Conservation (phyloP, 1,139 yeast species). For the Pichia norvegensis region DNA sequence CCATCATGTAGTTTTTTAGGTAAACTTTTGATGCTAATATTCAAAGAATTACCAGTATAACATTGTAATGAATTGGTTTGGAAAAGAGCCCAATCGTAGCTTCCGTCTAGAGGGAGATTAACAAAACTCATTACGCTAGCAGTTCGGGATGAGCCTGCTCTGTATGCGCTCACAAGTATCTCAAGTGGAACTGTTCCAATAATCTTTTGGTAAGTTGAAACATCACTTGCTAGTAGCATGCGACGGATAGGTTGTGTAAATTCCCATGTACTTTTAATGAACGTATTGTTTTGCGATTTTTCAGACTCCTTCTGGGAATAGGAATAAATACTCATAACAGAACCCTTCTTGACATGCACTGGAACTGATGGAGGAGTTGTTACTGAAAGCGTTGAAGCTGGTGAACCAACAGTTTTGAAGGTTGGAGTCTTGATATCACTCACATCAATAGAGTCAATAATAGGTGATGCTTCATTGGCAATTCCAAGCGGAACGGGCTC, state of each 20-base stretch:
- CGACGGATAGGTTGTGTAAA: slow-evolving; percentile 34
- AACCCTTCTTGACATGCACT: slow-evolving; percentile 38
- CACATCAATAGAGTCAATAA: neutral
- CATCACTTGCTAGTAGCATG: slow-evolving; percentile 36
- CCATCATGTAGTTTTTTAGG: slow-evolving; percentile 37
- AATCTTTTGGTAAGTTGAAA: slow-evolving; percentile 34
- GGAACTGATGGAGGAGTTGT: slow-evolving; percentile 55
- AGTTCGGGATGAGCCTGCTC: slow-evolving; percentile 2
- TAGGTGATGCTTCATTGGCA: slow-evolving; percentile 15
- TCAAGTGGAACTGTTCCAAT: slow-evolving; percentile 43
- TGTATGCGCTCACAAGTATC: slow-evolving; percentile 34
- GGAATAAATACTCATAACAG: slow-evolving; percentile 37
- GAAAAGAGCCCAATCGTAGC: slow-evolving; percentile 54
- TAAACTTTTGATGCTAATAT: slow-evolving; percentile 30
- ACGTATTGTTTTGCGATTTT: neutral
- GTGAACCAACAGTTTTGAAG: slow-evolving; percentile 38
- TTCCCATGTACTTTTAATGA: slow-evolving; percentile 24
- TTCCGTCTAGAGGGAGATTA: slow-evolving; percentile 45
- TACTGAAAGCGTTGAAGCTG: slow-evolving; percentile 38
- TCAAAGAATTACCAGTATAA: slow-evolving; percentile 44
- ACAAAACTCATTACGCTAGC: slow-evolving; percentile 32
- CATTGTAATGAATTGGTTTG: slow-evolving; percentile 41
- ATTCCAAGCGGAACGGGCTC: slow-evolving; percentile 9
- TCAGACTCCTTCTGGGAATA: neutral
- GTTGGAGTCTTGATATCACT: slow-evolving; percentile 14